Base-by-base conservation (phyloP, 2,329 filamentous ascomycete genomes). In the Fusarium setosum region DNA sequence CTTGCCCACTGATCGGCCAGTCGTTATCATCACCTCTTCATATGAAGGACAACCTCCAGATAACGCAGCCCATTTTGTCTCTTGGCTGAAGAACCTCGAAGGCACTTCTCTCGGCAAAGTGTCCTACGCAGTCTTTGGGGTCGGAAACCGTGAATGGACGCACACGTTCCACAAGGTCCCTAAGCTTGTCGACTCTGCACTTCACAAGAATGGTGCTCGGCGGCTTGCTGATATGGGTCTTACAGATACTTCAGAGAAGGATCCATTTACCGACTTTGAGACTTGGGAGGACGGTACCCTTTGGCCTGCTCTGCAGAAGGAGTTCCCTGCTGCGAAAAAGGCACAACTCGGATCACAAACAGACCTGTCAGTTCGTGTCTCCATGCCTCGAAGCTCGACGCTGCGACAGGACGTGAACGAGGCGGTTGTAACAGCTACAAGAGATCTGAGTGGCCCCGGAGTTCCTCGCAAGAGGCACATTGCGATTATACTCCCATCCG, bases 41-140 rank as follows among this genome's bases (percentile, higher is more conserved):
- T 93, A 92, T 69, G 90, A 93, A 70, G 90, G 91, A 2, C 81
- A 90, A 51, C 88, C 90, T 0, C 86, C 90, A 0, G 89, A 92
- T 63, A 92, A 93, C 58, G 90, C 90, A 0, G 82, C 79, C 0
- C 82, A 86, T 44, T 93, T 92, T 69, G 84, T 88, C 32, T 77
- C 83, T 5, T 93, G 90, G 90, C 70, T 92, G 3, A 79, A 86
- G 67, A 78, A 71, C 12, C 74, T 84, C 11, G 77, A 82, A 31
- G 79, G 86, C 61, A 73, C 13, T 62, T 76, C 4, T 69, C 31
- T 40, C 1, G 73, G 90, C 4, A 77, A 84, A 6, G 83, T 88
- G 2, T 79, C 83, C 6, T 92, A 88, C 69, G 83, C 88, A 1
- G 85, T 92, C 5, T 93, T 90, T 72, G 90, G 90, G n/a, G 89